These are phyloP conservation scores for Gynandropsis gynandra DNA, from an alignment of 345 rosid genomes.

Conservation along the genomic window DNA sequence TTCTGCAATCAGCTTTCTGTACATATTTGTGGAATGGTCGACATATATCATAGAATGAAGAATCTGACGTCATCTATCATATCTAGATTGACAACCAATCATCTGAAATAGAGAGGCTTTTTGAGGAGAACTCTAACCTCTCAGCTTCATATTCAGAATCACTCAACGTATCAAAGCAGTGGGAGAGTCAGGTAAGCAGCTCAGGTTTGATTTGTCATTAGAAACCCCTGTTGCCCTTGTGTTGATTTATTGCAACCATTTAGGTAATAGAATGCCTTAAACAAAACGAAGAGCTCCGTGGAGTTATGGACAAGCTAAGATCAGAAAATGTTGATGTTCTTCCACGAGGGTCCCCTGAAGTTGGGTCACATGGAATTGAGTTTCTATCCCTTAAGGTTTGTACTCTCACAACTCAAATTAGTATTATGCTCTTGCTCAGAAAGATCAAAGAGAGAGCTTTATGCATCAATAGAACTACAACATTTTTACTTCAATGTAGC, in stretches of 20 bases:
- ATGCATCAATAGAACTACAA: not conserved
- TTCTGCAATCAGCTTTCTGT: no score
- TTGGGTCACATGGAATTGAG: slow-evolving; percentile 28
- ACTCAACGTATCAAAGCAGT: slow-evolving; percentile 45
- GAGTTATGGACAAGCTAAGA: slow-evolving; percentile 44
- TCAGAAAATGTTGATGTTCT: slow-evolving; percentile 36
- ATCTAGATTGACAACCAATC: slow-evolving; percentile 91
- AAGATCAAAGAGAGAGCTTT: not conserved
- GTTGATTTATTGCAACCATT: not conserved
- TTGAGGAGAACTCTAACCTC: slow-evolving; percentile 78
- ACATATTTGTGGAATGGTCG: no score
- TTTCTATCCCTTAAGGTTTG: slow-evolving; percentile 53
- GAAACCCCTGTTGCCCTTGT: not conserved
- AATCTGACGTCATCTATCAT: slow-evolving; percentile 11
- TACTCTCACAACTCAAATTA: not conserved
- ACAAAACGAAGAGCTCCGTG: slow-evolving; percentile 68
- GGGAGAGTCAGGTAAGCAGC: slow-evolving; percentile 72
- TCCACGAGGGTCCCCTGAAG: slow-evolving; percentile 17
- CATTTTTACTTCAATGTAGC: no score
- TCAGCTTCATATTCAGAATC: slow-evolving; percentile 70
- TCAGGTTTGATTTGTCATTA: not conserved
- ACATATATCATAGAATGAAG: no score
- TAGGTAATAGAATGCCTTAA: slow-evolving; percentile 69
- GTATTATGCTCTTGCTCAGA: not conserved
- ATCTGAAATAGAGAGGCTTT: slow-evolving; percentile 88